A percentile compares a stretch with the other conserved stretches of the same genome.
phyloP scores from a whole-genome alignment of 805 yeast genomes.

The Lipomyces kockii region DNA sequence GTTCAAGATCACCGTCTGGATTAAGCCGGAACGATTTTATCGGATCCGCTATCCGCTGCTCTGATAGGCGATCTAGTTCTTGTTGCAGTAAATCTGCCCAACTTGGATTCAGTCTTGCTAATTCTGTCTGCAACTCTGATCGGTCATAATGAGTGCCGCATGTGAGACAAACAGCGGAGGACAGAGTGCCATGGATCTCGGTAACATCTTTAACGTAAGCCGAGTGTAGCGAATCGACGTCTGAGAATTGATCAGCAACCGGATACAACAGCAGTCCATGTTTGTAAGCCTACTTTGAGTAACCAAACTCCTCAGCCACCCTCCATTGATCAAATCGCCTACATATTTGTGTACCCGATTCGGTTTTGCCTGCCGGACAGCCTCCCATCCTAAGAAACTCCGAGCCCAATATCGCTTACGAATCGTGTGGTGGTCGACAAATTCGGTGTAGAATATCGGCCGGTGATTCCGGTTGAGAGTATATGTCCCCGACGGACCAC shows the following conservation, averaged over 20 bases:
- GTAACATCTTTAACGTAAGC: slow-evolving; percentile 37
- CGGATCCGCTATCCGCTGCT: slow-evolving; percentile 17
- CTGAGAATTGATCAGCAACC: slow-evolving; percentile 8
- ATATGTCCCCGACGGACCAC: slow-evolving; percentile 42
- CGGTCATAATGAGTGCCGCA: slow-evolving; percentile 36
- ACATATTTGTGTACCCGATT: slow-evolving; percentile 36
- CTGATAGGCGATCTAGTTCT: slow-evolving; percentile 27
- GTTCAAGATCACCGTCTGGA: slow-evolving; percentile 41
- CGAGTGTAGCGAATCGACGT: slow-evolving; percentile 40
- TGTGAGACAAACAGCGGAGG: slow-evolving; percentile 36
- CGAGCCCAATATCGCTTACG: slow-evolving; percentile 43
- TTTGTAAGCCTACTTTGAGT: slow-evolving; percentile 37
- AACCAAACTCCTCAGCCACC: slow-evolving; percentile 31
- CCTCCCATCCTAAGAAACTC: slow-evolving; percentile 39
- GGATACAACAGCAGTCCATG: not conserved
- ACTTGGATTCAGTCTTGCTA: slow-evolving; percentile 37
- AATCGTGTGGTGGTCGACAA: slow-evolving; percentile 31
- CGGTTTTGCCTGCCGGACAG: slow-evolving; percentile 35
- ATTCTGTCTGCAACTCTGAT: slow-evolving; percentile 27
- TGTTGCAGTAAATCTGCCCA: slow-evolving; percentile 35
- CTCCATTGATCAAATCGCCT: slow-evolving; percentile 30
- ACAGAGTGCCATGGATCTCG: slow-evolving; percentile 40
- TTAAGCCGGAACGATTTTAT: slow-evolving; percentile 31
- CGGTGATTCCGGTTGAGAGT: slow-evolving; percentile 38
- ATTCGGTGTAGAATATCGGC: slow-evolving; percentile 42